phyloP scores from a whole-genome alignment of 257 asterid species.

The Jaltomata sinuosa region DNA sequence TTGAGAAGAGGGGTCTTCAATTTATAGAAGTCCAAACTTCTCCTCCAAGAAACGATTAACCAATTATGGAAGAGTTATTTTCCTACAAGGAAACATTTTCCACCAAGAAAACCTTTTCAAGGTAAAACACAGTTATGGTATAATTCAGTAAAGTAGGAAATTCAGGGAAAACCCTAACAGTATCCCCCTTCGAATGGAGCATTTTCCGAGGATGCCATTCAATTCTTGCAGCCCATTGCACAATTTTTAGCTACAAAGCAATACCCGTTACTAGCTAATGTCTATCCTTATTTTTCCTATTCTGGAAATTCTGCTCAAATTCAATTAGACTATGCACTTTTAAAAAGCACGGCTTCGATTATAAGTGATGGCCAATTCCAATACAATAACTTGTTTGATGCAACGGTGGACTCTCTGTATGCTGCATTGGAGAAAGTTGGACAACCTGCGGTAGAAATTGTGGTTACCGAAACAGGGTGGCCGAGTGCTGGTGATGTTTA shows the following conservation, averaged over 20 bases:
- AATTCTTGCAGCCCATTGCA: constrained; percentile 4
- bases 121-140: no score
- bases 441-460: constrained; percentile 4
- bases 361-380: not conserved
- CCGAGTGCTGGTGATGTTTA: constrained; percentile 31
- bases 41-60: no score
- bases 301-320: constrained; percentile 8
- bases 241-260: constrained; percentile 4
- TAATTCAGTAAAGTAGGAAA: no score
- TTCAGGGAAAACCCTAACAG: no score
- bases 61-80: no score
- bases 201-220: not conserved
- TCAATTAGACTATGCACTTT: constrained; percentile 22
- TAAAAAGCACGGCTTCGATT: not conserved
- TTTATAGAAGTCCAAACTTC: no score
- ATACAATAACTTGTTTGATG: constrained; percentile 35
- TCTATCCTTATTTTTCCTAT: constrained; percentile 30
- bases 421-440: constrained; percentile 35
- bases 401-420: constrained; percentile 31
- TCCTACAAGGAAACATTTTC: no score
- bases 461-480: constrained; percentile 60
- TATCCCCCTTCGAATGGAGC: constrained; percentile 32
- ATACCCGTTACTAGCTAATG: constrained; percentile 23
- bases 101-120: no score
- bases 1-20: no score